phyloP scores from a whole-genome alignment of 2,329 filamentous ascomycete species.

The Arthrobotrys sphaeroides region DNA sequence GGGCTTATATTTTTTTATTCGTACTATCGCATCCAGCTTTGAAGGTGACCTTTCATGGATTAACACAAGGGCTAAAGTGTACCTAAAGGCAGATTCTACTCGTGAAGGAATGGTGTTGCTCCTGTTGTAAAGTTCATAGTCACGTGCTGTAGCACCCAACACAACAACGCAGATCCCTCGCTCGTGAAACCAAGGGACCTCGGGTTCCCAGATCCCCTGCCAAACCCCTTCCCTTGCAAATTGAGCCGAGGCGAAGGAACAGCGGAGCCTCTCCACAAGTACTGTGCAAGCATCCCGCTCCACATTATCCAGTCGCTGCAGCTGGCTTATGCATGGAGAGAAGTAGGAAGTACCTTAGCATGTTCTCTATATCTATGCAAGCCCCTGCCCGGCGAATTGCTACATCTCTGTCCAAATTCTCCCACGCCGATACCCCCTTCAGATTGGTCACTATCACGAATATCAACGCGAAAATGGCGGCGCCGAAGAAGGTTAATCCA shows the following conservation, averaged over 20 bases:
- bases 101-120: no score
- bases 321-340: background rate
- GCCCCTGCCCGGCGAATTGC: constrained; percentile 5
- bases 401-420: background rate
- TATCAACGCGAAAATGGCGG: constrained; percentile 8
- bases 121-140: no score
- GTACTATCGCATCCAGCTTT: no score
- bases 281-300: constrained; percentile 2
- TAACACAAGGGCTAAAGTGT: no score
- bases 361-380: constrained; percentile 22
- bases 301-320: background rate
- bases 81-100: no score
- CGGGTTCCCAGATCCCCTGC: background rate
- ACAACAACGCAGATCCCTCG: no score
- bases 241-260: constrained; percentile 45
- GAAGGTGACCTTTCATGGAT: no score
- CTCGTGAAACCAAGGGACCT: background rate
- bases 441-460: background rate
- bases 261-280: background rate
- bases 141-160: no score
- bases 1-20: no score
- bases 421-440: background rate
- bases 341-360: background rate
- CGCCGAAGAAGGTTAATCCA: constrained; percentile 20
- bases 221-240: background rate